phyloP scores from a whole-genome alignment of 352 stramenopile species.

The Phytopythium delawarense region DNA sequence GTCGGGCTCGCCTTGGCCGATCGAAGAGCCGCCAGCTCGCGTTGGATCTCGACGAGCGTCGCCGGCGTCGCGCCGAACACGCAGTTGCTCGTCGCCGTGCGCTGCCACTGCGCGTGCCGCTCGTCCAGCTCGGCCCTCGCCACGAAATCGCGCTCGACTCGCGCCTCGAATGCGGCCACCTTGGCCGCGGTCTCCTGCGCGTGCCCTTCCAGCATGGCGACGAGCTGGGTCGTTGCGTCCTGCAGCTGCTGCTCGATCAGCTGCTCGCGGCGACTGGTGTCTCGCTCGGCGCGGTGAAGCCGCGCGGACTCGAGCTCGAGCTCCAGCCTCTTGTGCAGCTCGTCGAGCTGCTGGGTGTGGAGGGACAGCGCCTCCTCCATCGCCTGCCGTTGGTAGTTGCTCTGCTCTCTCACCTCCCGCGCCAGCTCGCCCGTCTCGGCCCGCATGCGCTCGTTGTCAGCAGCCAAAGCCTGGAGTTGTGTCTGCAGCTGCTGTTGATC shows the following conservation, averaged over 20 bases:
- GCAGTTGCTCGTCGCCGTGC: constrained; percentile 45
- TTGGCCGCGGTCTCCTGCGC: background rate
- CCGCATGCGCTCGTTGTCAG: constrained; percentile 10
- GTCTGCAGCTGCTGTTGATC: constrained; percentile 8
- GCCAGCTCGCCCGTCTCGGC: constrained; percentile 12
- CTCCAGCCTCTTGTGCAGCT: constrained; percentile 7
- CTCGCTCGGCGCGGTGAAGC: constrained; percentile 17
- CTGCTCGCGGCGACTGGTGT: background rate
- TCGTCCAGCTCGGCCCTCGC: constrained; percentile 21
- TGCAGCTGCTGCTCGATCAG: constrained; percentile 13
- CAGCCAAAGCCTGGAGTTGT: constrained; percentile 2
- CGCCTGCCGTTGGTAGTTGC: constrained; percentile 22
- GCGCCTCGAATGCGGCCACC: constrained; percentile 8
- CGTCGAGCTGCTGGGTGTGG: constrained; percentile 22
- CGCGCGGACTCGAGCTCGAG: constrained; percentile 1
- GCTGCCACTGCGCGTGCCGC: constrained; percentile 28
- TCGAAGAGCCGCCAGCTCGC: constrained; percentile 30
- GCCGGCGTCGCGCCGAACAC: constrained; percentile 41
- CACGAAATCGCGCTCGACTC: constrained; percentile 25
- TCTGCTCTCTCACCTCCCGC: constrained; percentile 18
- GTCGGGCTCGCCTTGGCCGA: constrained; percentile 7
- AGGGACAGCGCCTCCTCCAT: constrained; percentile 6
- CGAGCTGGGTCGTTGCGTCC: constrained; percentile 7
- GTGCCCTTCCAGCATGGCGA: constrained; percentile 1
- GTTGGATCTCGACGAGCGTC: constrained; percentile 25